Base-by-base conservation (phyloP, 331 rosid species). In the Prunus yedoensis region DNA sequence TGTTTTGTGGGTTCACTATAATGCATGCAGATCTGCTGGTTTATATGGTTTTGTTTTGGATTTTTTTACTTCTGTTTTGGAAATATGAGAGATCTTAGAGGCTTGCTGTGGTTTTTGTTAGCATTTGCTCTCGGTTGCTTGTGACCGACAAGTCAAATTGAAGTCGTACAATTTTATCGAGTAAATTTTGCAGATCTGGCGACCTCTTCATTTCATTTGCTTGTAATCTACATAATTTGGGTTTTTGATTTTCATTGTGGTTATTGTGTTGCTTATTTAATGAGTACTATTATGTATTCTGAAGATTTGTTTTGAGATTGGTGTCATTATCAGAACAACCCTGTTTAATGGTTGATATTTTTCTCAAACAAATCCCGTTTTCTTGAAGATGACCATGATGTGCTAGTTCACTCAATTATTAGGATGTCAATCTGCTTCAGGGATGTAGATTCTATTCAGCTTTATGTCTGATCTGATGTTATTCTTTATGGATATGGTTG, bases 11-110 rank as follows among this genome's bases (percentile, higher is more conserved):
- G 49, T 65, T 16, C 16, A 1, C 21, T 18, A 10, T 5, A 32
- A 59, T 65, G 53, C 47, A 74, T 78, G 35, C 77, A 81, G 96
- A 87, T 90, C 98, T 91, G 85, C 60, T 5, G 59, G 56, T 74
- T 65, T 56, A 8, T 5, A 1, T 6, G 15, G 23, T 46, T 73
- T 68, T 63, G 13, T 11, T 66, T 59, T 6, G 35, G 66, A 17
- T 15, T 66, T 9, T 54, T 16, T 60, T 1, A 28, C 10, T 6
- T 45, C 68, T 46, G 23, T 7, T 65, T 20, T 43, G 5, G 38
- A 27, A 61, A 49, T n/a, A 16, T 62, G 67, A 25, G 23, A 63
- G 74, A 75, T 75, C 65, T 63, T 43, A 23, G 21, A 11, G 56
- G 17, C 32, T 10, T 10, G 27, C 14, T 13, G 18, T 14, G 16